Conservation (phyloP, 495 filamentous ascomycete species). For the Penicillium goetzii region DNA sequence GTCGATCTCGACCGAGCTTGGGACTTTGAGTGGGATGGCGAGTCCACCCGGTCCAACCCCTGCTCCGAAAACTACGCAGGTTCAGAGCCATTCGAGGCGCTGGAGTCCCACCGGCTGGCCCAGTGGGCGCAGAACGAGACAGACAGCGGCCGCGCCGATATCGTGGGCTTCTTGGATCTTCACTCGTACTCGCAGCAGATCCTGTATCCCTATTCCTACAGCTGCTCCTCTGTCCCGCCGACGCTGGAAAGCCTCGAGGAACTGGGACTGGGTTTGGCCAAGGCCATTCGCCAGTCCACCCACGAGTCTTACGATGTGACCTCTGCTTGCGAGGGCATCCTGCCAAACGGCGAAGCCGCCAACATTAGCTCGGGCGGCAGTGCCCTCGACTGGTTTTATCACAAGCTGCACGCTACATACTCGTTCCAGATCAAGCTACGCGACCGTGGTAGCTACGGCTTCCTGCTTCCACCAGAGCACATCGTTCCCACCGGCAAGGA, state of each 20-base stretch:
- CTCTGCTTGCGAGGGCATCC: conserved; percentile 86
- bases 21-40: conserved; percentile 80
- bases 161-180: conserved; percentile 85
- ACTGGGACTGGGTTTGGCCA: conserved; percentile 84
- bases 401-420: conserved; percentile 78
- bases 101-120: conserved; percentile 75
- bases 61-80: conserved; percentile 93
- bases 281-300: conserved; percentile 77
- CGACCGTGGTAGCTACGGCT: conserved; percentile 94
- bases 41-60: conserved; percentile 70
- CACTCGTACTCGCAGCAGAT: conserved; percentile 97
- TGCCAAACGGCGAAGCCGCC: conserved; percentile 46
- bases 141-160: conserved; percentile 65
- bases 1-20: conserved; percentile 89
- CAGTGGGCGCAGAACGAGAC: conserved; percentile 88
- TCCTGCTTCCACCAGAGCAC: conserved; percentile 82
- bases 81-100: conserved; percentile 77
- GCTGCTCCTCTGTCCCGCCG: conserved; percentile 75
- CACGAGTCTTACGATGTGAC: conserved; percentile 78
- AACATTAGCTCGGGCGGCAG: conserved; percentile 69
- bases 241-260: conserved; percentile 91
- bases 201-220: conserved; percentile 88
- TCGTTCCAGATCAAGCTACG: conserved; percentile 94
- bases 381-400: conserved; percentile 95
- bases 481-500: conserved; percentile 92